Evolutionary conservation across 2,329 filamentous ascomycete genomes (phyloP), one percentile per base, ranked within the genome.

Genomic region (Epichloe amarillans): DNA sequence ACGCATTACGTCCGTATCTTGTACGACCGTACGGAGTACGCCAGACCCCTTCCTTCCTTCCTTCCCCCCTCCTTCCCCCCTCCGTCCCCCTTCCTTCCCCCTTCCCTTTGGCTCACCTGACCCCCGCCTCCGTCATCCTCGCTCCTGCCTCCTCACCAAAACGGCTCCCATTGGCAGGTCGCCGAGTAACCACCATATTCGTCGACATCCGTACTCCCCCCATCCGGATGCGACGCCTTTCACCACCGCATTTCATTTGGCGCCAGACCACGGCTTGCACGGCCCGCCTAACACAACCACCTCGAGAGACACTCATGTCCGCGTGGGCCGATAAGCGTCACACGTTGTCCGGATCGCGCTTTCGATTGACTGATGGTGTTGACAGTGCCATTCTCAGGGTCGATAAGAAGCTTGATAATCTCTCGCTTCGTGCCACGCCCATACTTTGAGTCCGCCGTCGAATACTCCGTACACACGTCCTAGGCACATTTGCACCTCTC

Each of bases 1-100:
- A 59, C 50, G 52, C 55, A 58, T 62, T 62, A 61, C 60, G 58
- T 61, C 56, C 50, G 50, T 49, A 41, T 35, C 52, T 21, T 21
- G 19, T 21, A 21, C 19, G 19, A 3, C 19, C 19, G 19, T 53
- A 51, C 23, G 23, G 23, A 7, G 23, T 7, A 26, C 39, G 37
- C 55, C 19, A 41, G n/a, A 19, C 39, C 17, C 39, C 19, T 41
- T 17, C 23, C 23, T 26, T 26, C 23, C 6, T 26, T 7, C 17
- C 23, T 41, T 26, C n/a, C 17, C 23, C 23, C 17, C 17, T 41
- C n/a, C 36, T 26, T 26, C 23, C 23, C n/a, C 17, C 23, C 23
- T 7, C 36, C 8, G n/a, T 26, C 23, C 23, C 17, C n/a, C 17
- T 26, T 30, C 26, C 7, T 8, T 8, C 7, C n/a, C 17, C n/a